These are phyloP conservation scores for Saksenaea oblongispora DNA, from an alignment of 371 early-diverging fungal species.

Conservation along the genomic window DNA sequence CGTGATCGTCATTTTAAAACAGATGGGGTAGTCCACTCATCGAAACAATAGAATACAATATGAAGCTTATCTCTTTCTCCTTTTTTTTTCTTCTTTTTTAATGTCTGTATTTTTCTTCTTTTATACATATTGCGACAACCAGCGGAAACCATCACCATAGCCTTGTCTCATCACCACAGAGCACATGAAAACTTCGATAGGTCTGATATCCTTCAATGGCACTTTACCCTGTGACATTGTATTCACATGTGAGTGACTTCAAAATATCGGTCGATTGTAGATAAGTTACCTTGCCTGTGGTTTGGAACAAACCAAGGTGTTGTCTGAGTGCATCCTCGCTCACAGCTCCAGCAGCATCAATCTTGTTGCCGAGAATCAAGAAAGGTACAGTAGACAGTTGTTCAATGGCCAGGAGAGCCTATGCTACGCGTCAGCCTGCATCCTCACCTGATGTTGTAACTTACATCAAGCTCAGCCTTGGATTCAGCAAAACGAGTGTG, in stretches of 20 bases:
- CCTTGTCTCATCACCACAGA: slow-evolving; percentile 97
- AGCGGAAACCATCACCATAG: slow-evolving; percentile 97
- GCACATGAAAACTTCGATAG: slow-evolving; percentile 98
- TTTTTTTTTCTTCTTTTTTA: background rate
- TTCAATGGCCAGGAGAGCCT: slow-evolving; percentile 92
- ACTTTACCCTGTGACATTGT: slow-evolving; percentile 74
- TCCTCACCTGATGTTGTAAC: slow-evolving; percentile 6
- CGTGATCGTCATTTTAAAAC: background rate
- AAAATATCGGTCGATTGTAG: background rate
- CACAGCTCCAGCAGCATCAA: slow-evolving; percentile 93
- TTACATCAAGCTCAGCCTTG: slow-evolving; percentile 94
- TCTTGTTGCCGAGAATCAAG: slow-evolving; percentile 97
- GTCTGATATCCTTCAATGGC: slow-evolving; percentile 86
- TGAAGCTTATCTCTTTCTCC: background rate
- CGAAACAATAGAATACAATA: background rate
- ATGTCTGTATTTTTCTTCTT: background rate
- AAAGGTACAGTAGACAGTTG: slow-evolving; percentile 91
- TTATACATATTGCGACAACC: slow-evolving; percentile 89
- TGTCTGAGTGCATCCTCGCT: slow-evolving; percentile 91
- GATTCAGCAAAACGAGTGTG: slow-evolving; percentile 82
- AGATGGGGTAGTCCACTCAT: background rate
- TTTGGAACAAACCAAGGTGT: slow-evolving; percentile 89
- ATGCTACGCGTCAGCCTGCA: background rate
- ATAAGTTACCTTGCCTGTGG: slow-evolving; percentile 87
- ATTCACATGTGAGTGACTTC: slow-evolving; percentile 1